Evolutionary conservation across 1,284 basidiomycete genomes (phyloP).

Genomic region (Ceratobasidium sp.): DNA sequence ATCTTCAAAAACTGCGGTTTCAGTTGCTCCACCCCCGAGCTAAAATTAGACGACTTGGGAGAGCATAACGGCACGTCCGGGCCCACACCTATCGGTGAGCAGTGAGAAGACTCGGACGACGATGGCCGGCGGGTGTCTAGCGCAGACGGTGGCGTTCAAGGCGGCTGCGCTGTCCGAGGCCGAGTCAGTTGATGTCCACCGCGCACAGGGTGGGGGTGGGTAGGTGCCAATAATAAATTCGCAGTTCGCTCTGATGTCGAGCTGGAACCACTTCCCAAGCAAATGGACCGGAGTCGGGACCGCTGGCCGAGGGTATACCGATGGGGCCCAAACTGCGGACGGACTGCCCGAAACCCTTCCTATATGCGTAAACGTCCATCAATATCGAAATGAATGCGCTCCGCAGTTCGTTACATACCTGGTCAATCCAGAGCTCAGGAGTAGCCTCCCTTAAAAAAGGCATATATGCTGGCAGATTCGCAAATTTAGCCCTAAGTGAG

Average conservation of each 20-base stretch:
- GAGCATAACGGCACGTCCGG: conserved; percentile 54
- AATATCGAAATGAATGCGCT: background rate
- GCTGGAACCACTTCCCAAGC: conserved; percentile 7
- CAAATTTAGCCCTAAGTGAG: conserved; percentile 36
- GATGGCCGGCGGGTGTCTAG: conserved; percentile 50
- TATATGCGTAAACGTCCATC: conserved; percentile 30
- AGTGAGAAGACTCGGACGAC: conserved; percentile 47
- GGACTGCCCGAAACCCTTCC: conserved; percentile 77
- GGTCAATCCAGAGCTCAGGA: conserved; percentile 81
- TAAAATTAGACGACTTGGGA: conserved; percentile 55
- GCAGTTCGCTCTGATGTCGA: background rate
- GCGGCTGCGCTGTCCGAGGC: conserved; percentile 22
- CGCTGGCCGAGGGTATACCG: conserved; percentile 57
- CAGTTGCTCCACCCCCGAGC: conserved; percentile 41
- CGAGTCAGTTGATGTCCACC: background rate
- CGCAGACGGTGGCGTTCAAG: conserved; percentile 50
- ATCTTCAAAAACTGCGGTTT: conserved; percentile 53
- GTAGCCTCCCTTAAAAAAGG: conserved; percentile 67
- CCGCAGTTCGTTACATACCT: conserved; percentile 55
- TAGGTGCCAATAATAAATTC: too few species aligned
- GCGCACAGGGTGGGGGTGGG: too few species aligned
- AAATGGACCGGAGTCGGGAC: conserved; percentile 20
- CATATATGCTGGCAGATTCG: conserved; percentile 45
- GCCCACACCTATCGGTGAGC: background rate
- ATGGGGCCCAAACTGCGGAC: conserved; percentile 70